These are phyloP conservation scores for Chlamydomonas incerta DNA, from an alignment of 139 green algal species.

Conservation along the genomic window DNA sequence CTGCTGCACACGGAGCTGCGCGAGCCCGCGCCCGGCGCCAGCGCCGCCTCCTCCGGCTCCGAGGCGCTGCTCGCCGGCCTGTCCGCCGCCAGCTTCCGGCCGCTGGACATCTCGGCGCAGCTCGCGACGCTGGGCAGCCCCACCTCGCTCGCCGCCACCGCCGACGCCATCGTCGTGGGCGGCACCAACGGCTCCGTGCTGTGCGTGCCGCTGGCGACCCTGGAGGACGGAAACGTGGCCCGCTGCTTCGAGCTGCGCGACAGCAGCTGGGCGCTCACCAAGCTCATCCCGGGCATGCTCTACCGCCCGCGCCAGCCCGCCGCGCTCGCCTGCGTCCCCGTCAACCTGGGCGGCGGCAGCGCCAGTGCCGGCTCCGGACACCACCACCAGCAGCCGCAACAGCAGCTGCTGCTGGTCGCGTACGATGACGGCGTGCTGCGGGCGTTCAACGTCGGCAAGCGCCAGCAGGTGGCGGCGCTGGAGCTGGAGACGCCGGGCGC, in stretches of 20 bases:
- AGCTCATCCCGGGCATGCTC: constrained; percentile 55
- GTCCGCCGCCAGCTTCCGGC: neutral
- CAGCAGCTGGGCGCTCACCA: constrained; percentile 53
- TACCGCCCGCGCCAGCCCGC: constrained; percentile 38
- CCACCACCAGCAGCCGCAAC: neutral
- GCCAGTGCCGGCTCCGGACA: no score
- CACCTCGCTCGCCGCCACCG: constrained; percentile 42
- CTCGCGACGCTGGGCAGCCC: constrained; percentile 46
- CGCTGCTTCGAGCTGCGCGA: constrained; percentile 43
- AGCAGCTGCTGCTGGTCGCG: constrained; percentile 42
- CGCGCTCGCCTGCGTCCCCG: constrained; percentile 16
- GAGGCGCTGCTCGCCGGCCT: neutral
- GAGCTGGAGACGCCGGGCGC: constrained; percentile 6
- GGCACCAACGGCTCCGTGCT: constrained; percentile 48
- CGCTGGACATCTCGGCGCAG: constrained; percentile 38
- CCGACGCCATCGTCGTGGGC: constrained; percentile 42
- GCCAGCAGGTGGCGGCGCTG: constrained; percentile 42
- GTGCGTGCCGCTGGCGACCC: constrained; percentile 25
- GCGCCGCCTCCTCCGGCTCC: neutral
- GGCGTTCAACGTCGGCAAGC: constrained; percentile 39
- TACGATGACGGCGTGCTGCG: constrained; percentile 58
- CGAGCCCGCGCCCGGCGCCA: neutral
- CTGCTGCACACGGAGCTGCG: neutral
- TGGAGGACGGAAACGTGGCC: constrained; percentile 12
- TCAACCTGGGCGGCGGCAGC: neutral